A percentile compares a stretch with the other conserved stretches of the same genome.
phyloP scores from a whole-genome alignment of 1,139 yeast genomes.

The Blastobotrys ciferrii region DNA sequence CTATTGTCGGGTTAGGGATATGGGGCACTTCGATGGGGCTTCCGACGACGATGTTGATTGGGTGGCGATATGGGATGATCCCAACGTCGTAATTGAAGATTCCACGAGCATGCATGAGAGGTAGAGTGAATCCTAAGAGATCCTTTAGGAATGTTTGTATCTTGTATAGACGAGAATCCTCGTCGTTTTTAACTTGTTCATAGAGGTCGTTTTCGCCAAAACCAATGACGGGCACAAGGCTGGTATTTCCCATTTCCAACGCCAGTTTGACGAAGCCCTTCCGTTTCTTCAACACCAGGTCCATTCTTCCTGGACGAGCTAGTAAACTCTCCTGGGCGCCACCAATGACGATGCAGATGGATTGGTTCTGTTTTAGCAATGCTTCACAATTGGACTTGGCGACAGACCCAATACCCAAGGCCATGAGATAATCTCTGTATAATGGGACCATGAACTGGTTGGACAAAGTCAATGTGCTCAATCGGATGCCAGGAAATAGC shows the following conservation, averaged over 20 bases:
- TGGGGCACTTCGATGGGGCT: slow-evolving; percentile 71
- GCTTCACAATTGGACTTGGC: slow-evolving; percentile 69
- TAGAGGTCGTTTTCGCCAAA: slow-evolving; percentile 88
- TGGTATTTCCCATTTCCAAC: slow-evolving; percentile 70
- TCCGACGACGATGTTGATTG: slow-evolving; percentile 74
- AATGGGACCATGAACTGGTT: slow-evolving; percentile 87
- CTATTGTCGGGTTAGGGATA: slow-evolving; percentile 43
- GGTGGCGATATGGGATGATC: slow-evolving; percentile 77
- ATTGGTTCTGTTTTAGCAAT: slow-evolving; percentile 57
- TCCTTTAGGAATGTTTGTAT: slow-evolving; percentile 73
- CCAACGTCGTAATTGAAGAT: slow-evolving; percentile 92
- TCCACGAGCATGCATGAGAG: slow-evolving; percentile 90
- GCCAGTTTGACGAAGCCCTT: slow-evolving; percentile 91
- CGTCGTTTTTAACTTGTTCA: slow-evolving; percentile 57
- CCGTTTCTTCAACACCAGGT: slow-evolving; percentile 70
- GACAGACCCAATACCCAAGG: slow-evolving; percentile 84
- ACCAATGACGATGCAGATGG: slow-evolving; percentile 88
- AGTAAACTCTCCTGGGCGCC: slow-evolving; percentile 90
- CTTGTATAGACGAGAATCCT: slow-evolving; percentile 50
- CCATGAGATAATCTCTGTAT: slow-evolving; percentile 78
- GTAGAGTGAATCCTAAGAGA: slow-evolving; percentile 77
- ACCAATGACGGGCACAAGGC: slow-evolving; percentile 82
- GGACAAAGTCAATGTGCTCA: slow-evolving; percentile 74
- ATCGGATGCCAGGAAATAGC: slow-evolving; percentile 77
- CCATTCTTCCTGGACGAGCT: slow-evolving; percentile 58